Base-by-base conservation (phyloP, 169 alveolate genomes). In the Hepatocystis sp. region DNA sequence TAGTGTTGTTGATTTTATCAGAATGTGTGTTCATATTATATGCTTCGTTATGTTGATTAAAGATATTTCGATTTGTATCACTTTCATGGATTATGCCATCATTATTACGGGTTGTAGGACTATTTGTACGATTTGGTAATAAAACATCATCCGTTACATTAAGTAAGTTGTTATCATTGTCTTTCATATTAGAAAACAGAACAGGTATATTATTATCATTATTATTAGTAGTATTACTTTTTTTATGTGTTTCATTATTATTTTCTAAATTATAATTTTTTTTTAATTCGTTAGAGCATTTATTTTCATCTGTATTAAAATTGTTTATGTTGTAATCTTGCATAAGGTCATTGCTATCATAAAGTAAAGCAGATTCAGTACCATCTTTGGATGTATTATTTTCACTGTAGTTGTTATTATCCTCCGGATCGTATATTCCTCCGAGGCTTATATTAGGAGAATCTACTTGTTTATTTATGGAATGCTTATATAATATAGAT, bases 401-500 rank as follows among this genome's bases (percentile, higher is more conserved):
- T 30, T 19, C 15, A 30, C 21, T 40, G 27, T 23, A 11, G 8
- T 81, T 44, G 25, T 15, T 27, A 81, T 81, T 81, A 61, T 63
- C 89, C 25, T 47, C 89, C 0, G 81, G 84, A 36, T 63, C 89
- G 21, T 81, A 81, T 19, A 51, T 34, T 0, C 68, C 89, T 0
- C 89, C 84, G 25, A 81, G 63, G 49, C 63, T 32, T 64, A 81
- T 81, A 61, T 81, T 81, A 7, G 89, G 63, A 49, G 60, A 81
- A 11, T 51, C 67, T 8, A 64, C 60, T 49, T 34, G 51, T 40
- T 81, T 60, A 42, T 81, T 51, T 81, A 46, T 13, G n/a, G 89
- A 84, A 8, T 81, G 66, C 34, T 81, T 81, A 63, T 81, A 81
- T 46, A 81, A 17, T 28, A 81, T 67, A 46, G 89, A 81, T 2